Evolutionary conservation across 495 filamentous ascomycete species (phyloP).

Genomic region (Penicillium malachiteum): DNA sequence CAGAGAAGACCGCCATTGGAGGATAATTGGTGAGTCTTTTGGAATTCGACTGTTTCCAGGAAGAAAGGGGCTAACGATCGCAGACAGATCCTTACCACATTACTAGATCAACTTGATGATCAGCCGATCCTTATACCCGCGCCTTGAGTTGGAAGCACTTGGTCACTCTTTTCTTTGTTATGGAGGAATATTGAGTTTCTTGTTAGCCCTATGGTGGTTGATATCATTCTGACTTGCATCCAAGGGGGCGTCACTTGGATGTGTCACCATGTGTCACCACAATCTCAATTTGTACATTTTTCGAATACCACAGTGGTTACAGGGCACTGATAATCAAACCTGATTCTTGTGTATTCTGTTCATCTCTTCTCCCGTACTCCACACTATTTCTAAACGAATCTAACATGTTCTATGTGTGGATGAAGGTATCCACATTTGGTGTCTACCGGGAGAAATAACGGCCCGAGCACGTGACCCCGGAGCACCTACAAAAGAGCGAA

Average conservation of each 20-base stretch:
- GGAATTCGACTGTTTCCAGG: neutral
- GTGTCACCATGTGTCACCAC: neutral
- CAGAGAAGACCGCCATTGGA: constrained; percentile 25
- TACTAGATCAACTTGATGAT: no score
- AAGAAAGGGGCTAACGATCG: neutral
- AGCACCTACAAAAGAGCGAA: constrained; percentile 26
- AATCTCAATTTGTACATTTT: neutral
- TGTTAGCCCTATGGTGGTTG: neutral
- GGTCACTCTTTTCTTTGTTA: neutral
- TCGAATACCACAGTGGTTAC: neutral
- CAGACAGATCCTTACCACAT: neutral
- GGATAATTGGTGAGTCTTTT: constrained; percentile 6
- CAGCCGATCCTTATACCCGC: no score
- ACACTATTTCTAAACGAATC: neutral
- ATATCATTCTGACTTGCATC: neutral
- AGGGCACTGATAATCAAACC: neutral
- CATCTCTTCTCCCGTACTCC: no score
- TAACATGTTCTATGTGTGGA: neutral
- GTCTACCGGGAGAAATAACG: constrained; percentile 15
- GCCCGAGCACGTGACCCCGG: constrained; percentile 32
- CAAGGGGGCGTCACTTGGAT: neutral
- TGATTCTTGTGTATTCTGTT: neutral
- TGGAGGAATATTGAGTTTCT: neutral
- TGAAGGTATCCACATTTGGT: neutral
- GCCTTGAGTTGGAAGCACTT: neutral